Percentiles rank a stretch among this genome's conserved stretches.
These are phyloP conservation scores for Leishmania mexicana DNA, from an alignment of 208 protist species.

Conservation along the genomic window DNA sequence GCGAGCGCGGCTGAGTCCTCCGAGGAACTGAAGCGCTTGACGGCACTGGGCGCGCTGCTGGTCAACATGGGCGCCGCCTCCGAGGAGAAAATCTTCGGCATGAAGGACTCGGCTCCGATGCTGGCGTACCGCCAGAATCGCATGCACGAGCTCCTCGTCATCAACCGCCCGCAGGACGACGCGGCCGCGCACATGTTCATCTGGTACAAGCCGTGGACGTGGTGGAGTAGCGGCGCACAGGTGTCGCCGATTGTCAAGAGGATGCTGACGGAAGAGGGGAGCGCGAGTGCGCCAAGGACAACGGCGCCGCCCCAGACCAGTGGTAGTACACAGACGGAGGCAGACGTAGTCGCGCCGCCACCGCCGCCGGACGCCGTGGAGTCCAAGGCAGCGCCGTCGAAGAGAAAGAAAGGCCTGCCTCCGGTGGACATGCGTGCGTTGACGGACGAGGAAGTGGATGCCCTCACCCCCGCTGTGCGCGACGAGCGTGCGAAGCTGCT, in stretches of 20 bases:
- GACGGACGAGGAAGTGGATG: constrained; percentile 33
- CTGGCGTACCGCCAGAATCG: constrained; percentile 18
- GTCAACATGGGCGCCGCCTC: constrained; percentile 58
- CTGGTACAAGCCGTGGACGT: constrained; percentile 81
- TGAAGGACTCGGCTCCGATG: constrained; percentile 34
- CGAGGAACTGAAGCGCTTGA: constrained; percentile 44
- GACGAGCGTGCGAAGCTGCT: constrained; percentile 69
- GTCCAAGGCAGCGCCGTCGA: constrained; percentile 15
- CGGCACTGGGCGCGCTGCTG: constrained; percentile 65
- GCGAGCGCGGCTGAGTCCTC: constrained; percentile 1
- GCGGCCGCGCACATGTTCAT: constrained; percentile 34
- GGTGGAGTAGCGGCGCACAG: constrained; percentile 52
- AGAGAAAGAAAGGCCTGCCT: constrained; percentile 52
- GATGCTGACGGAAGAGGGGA: neutral
- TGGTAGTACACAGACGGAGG: constrained; percentile 18
- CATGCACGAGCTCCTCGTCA: constrained; percentile 63
- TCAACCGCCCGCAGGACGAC: constrained; percentile 58
- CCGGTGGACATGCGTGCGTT: constrained; percentile 47
- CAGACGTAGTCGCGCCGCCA: constrained; percentile 3
- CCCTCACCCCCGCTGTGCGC: constrained; percentile 45
- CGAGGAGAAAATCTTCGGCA: constrained; percentile 62
- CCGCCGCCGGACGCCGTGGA: constrained; percentile 2
- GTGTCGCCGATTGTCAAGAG: constrained; percentile 40
- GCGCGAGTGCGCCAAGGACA: neutral
- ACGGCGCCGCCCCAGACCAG: constrained; percentile 1